Base-by-base conservation (phyloP, 306 rosid genomes). In the Hippophae gyantsensis region DNA sequence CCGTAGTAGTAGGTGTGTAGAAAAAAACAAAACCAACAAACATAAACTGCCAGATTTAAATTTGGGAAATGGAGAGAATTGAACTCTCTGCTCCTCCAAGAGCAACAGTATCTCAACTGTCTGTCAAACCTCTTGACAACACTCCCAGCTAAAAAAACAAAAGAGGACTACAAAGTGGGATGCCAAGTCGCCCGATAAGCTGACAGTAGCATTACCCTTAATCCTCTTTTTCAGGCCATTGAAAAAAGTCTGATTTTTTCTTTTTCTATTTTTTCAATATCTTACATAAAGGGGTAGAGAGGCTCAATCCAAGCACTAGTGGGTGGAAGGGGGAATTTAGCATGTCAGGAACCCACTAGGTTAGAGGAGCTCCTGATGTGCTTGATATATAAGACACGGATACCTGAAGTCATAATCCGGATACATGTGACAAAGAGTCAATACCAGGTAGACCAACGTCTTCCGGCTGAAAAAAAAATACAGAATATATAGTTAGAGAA, bases 51-150 rank as follows among this genome's bases (percentile, higher is more conserved):
- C 72, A 70, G 38, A 26, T 55, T 62, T 67, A 25, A 85, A 68
- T 73, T 32, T 73, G 96, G 96, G 96, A 88, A 88, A 92, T 92
- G 99, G 96, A 92, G 99, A 92, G 96, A 92, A 72, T 92, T 80
- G 99, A 92, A 92, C 99, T 92, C 99, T 88, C 99, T 88, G 93
- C 99, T 88, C 80, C 71, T 51, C 45, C 80, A 65, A 82, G 95
- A 92, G 99, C 96, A 78, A 88, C 96, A 92, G 86, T 81, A 61
- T 64, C 69, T 72, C 48, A 79, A 85, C 96, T 82, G 99, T 74
- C 96, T 88, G 99, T 92, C 96, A 88, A 82, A 73, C 99, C 99
- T 79, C 86, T 83, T 92, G 99, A 92, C 99, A 92, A 85, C 99
- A 92, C 94, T 92, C 89, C 99, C 99, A 77, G 14, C 23, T 13